These are phyloP conservation scores for Xylaria hypoxylon DNA, from an alignment of 2,329 filamentous ascomycete genomes.

Conservation along the genomic window DNA sequence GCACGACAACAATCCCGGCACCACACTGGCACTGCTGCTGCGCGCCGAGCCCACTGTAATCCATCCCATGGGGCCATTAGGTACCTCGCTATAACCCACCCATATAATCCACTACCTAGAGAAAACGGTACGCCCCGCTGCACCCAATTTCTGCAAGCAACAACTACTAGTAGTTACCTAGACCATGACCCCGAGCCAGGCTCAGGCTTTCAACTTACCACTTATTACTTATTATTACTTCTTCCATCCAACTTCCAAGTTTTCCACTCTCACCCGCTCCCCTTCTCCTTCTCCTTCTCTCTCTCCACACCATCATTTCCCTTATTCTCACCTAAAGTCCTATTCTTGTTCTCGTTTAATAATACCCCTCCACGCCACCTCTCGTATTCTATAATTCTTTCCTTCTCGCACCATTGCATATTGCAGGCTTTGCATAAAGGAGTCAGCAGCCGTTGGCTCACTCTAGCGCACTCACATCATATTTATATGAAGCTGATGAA, in stretches of 20 bases:
- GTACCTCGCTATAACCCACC: conserved; percentile 23
- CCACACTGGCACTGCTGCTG: conserved; percentile 25
- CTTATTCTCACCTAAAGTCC: conserved; percentile 18
- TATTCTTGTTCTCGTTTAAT: conserved; percentile 9
- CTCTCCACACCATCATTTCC: conserved; percentile 23
- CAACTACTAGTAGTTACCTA: conserved; percentile 1
- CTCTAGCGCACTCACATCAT: conserved; percentile 1
- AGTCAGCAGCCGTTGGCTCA: neutral
- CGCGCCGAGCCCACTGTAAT: conserved; percentile 30
- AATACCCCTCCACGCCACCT: conserved; percentile 9
- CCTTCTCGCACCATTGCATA: conserved; percentile 17
- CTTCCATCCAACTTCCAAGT: conserved; percentile 32
- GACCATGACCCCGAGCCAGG: conserved; percentile 22
- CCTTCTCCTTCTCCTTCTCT: conserved; percentile 30
- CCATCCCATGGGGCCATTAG: conserved; percentile 30
- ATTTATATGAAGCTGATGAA: neutral
- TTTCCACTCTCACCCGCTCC: conserved; percentile 27
- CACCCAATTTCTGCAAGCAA: conserved; percentile 29
- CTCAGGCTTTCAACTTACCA: conserved; percentile 21
- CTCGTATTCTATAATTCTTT: conserved; percentile 8
- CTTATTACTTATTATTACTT: conserved; percentile 36
- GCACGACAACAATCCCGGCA: conserved; percentile 30
- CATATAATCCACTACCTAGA: conserved; percentile 15
- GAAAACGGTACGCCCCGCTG: conserved; percentile 33
- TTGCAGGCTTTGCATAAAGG: conserved; percentile 1